A percentile compares a stretch with the other conserved stretches of the same genome.
phyloP scores from a whole-genome alignment of 148 eudicot species.

The Polygonum maritimum region DNA sequence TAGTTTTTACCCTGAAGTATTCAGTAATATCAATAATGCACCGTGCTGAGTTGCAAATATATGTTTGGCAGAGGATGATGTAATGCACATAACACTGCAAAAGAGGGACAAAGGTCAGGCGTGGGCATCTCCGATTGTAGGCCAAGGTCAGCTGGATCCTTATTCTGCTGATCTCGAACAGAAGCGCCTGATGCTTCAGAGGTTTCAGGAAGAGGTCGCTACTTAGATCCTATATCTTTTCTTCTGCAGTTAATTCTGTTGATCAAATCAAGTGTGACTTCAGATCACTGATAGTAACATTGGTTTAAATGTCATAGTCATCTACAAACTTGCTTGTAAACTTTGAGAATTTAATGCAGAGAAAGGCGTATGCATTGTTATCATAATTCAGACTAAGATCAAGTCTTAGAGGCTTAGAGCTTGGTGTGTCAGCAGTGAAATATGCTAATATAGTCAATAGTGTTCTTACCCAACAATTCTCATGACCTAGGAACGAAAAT shows the following conservation, averaged over 20 bases:
- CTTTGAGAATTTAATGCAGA: background rate
- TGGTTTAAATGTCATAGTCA: background rate
- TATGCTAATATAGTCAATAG: background rate
- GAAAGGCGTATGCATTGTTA: background rate
- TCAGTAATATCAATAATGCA: background rate
- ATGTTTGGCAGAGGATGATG: constrained; percentile 64
- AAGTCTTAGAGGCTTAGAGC: background rate
- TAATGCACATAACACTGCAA: constrained; percentile 79
- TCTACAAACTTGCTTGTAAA: background rate
- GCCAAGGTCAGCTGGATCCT: constrained; percentile 88
- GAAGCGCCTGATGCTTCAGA: constrained; percentile 90
- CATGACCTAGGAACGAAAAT: too few relatives aligned
- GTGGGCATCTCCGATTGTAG: constrained; percentile 86
- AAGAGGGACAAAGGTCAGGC: constrained; percentile 95
- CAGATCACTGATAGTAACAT: background rate
- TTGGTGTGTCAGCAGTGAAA: background rate
- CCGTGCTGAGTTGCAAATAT: background rate
- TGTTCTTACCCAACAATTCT: background rate
- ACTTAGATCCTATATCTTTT: background rate
- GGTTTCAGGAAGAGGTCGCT: constrained; percentile 93
- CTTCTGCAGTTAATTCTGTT: background rate
- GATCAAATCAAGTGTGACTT: background rate
- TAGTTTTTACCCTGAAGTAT: background rate
- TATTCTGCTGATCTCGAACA: constrained; percentile 71
- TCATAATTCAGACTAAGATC: background rate